Evolutionary conservation across 805 yeast species (phyloP), one percentile per base, ranked within the genome.

Genomic region (Naumovozyma baii): DNA sequence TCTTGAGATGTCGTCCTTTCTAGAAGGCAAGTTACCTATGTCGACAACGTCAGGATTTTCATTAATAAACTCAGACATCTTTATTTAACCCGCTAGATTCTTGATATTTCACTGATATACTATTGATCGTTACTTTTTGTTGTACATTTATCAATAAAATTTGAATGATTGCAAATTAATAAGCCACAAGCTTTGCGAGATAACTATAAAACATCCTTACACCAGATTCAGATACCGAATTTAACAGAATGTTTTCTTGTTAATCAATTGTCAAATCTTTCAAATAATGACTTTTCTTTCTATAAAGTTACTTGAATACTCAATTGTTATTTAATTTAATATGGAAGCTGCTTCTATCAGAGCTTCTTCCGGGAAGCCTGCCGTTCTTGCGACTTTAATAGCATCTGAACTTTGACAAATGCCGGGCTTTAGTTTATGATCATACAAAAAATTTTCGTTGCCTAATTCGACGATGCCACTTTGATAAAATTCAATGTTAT

Each of bases 21-120:
- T 72, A 0, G 80, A 81, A 1, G 97, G 96, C 18, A 90, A 73
- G 39, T 76, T 73, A 22, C 80, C 74, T 8, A 73, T 75, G 50
- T 87, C 95, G 36, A 86, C 63, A 31, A 90, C 78, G 25, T 80
- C 78, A 17, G 98, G 98, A 57, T 87, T 88, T 22, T 95, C 95
- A 61, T 90, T 90, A 43, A 90, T 80, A 15, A 82, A 82, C 41
- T 85, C 95, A 2, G 86, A 68, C 90, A 81, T 83, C 8, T 25
- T 31, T 18, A n/a, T 15, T 20, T 33, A 10, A n/a, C n/a, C n/a
- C n/a, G 28, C n/a, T 33, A 19, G 36, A 15, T 26, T 19, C 19
- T 17, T 13, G n/a, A 7, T 4, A 14, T 17, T 15, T 12, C 14
- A 18, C 12, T 19, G 36, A 15, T 19, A 16, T 19, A 5, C 28